phyloP scores from a whole-genome alignment of 2,329 filamentous ascomycete species.

The Plenodomus lindquistii region DNA sequence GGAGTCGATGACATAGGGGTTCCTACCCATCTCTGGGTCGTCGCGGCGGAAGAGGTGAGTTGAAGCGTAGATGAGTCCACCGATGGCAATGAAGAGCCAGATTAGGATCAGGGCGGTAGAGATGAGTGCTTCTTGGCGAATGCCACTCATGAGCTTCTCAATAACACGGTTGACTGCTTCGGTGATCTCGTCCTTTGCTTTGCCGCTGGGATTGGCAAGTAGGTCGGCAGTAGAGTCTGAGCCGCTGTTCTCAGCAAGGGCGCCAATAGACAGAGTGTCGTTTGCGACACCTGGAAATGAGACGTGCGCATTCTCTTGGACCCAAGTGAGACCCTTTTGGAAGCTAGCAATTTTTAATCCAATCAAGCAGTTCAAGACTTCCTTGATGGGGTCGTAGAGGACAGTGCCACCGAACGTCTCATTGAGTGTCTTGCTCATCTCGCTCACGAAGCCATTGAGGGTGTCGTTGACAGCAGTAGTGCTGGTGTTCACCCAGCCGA shows the following conservation, averaged over 20 bases:
- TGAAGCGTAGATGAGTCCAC: slow-evolving; percentile 70
- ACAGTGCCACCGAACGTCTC: slow-evolving; percentile 80
- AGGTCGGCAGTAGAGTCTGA: slow-evolving; percentile 67
- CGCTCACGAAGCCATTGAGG: slow-evolving; percentile 77
- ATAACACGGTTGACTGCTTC: slow-evolving; percentile 73
- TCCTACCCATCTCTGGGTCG: slow-evolving; percentile 14
- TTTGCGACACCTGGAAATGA: slow-evolving; percentile 76
- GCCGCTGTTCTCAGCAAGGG: slow-evolving; percentile 59
- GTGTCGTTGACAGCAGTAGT: slow-evolving; percentile 84
- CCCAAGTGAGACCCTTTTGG: slow-evolving; percentile 90
- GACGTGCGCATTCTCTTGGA: slow-evolving; percentile 82
- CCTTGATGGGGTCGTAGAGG: slow-evolving; percentile 75
- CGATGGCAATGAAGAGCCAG: slow-evolving; percentile 76
- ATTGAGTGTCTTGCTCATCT: slow-evolving; percentile 75
- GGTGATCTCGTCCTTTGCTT: slow-evolving; percentile 80
- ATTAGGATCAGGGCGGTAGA: slow-evolving; percentile 73
- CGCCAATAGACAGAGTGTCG: slow-evolving; percentile 82
- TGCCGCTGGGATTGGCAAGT: slow-evolving; percentile 73
- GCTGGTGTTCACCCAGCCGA: slow-evolving; percentile 84
- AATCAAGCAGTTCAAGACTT: slow-evolving; percentile 85
- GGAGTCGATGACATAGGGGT: slow-evolving; percentile 39
- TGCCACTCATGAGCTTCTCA: slow-evolving; percentile 65
- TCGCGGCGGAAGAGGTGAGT: slow-evolving; percentile 65
- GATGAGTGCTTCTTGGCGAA: slow-evolving; percentile 80
- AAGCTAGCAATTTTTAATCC: slow-evolving; percentile 83